Percentiles rank a stretch among this genome's conserved stretches.
These are phyloP conservation scores for Fragilaria crotonensis DNA, from an alignment of 108 stramenopile species.

Conservation along the genomic window DNA sequence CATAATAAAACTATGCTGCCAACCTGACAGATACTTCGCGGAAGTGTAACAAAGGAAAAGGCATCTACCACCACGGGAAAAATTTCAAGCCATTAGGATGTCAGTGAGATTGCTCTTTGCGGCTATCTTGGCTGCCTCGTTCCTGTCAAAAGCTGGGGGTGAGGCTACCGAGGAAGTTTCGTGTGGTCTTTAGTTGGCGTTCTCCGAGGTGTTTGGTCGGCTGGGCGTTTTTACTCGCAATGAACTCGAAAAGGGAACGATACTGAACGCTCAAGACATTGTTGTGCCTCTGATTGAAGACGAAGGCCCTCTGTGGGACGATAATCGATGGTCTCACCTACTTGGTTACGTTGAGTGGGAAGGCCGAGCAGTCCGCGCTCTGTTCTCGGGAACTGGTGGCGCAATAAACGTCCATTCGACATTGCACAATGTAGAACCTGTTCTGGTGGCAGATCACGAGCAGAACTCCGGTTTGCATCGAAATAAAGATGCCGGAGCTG, in stretches of 20 bases:
- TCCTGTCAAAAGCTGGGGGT: no score
- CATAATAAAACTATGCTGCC: no score
- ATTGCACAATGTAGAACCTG: no score
- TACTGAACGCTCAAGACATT: not conserved
- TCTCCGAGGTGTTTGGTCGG: no score
- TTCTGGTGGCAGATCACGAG: slow-evolving; percentile 7
- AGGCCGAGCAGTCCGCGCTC: slow-evolving; percentile 9
- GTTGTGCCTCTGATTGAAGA: not conserved
- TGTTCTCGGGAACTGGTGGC: slow-evolving; percentile 42
- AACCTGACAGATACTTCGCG: no score
- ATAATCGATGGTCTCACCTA: slow-evolving; percentile 14
- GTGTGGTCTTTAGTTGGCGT: no score
- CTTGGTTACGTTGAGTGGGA: slow-evolving; percentile 11
- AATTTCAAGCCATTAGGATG: no score
- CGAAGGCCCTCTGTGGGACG: slow-evolving; percentile 9
- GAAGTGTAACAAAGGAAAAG: no score
- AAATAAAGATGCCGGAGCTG: slow-evolving; percentile 34
- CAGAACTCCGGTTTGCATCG: slow-evolving; percentile 15
- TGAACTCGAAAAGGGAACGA: not conserved
- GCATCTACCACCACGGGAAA: no score
- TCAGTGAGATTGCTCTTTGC: no score
- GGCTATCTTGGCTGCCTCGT: no score
- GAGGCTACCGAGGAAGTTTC: no score
- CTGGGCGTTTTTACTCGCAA: not conserved
- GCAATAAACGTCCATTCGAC: slow-evolving; percentile 42